Percentiles rank a stretch among this genome's conserved stretches.
Conservation (phyloP, 1,284 basidiomycete genomes). For the Malassezia sympodialis region DNA sequence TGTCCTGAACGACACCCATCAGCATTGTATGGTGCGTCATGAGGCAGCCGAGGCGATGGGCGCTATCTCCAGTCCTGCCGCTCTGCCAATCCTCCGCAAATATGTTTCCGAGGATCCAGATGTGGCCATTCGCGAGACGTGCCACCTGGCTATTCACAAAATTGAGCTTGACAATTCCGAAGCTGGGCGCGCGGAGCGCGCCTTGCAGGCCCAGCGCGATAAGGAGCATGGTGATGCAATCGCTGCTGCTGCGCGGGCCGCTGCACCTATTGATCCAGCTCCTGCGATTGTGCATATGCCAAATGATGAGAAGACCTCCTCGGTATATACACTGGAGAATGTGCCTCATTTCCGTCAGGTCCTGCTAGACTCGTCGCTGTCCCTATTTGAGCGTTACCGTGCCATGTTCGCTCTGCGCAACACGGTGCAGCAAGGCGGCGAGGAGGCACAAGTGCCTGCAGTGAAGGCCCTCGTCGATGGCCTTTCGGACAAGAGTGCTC, state of each 20-base stretch:
- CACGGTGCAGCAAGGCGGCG: slow-evolving; percentile 32
- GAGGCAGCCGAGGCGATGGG: slow-evolving; percentile 98
- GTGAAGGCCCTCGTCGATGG: slow-evolving; percentile 84
- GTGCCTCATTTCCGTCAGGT: slow-evolving; percentile 55
- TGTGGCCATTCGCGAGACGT: slow-evolving; percentile 83
- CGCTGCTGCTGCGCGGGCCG: slow-evolving; percentile 45
- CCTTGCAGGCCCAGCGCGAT: slow-evolving; percentile 29
- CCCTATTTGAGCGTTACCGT: slow-evolving; percentile 87
- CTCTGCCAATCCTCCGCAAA: slow-evolving; percentile 63
- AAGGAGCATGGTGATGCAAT: slow-evolving; percentile 16
- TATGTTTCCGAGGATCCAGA: slow-evolving; percentile 63
- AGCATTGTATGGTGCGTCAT: slow-evolving; percentile 96
- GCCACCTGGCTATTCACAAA: slow-evolving; percentile 90
- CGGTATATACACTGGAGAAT: slow-evolving; percentile 48
- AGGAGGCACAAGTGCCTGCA: slow-evolving; percentile 52
- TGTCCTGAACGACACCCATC: slow-evolving; percentile 61
- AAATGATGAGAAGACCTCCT: slow-evolving; percentile 11
- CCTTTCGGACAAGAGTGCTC: slow-evolving; percentile 53
- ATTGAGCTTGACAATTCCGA: slow-evolving; percentile 74
- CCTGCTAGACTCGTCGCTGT: slow-evolving; percentile 61
- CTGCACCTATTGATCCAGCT: slow-evolving; percentile 88
- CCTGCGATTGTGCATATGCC: slow-evolving; percentile 53
- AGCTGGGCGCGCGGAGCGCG: slow-evolving; percentile 47
- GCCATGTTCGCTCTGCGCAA: slow-evolving; percentile 90
- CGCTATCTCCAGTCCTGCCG: slow-evolving; percentile 66